These are phyloP conservation scores for Lachnum nothofagi DNA, from an alignment of 2,329 filamentous ascomycete species.

Conservation along the genomic window DNA sequence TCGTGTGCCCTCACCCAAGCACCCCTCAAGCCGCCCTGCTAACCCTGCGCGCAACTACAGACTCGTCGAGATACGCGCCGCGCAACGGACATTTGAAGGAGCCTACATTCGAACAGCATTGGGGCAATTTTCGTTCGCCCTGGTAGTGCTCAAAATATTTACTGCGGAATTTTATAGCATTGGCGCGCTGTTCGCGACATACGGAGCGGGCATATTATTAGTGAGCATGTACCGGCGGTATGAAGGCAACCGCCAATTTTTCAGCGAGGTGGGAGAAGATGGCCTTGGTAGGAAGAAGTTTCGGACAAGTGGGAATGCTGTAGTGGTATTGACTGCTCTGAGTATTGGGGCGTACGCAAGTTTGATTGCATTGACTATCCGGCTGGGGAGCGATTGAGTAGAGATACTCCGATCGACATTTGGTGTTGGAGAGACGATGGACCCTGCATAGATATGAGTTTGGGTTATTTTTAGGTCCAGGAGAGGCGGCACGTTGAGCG, in stretches of 20 bases:
- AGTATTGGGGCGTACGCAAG: slow-evolving; percentile 55
- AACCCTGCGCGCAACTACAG: slow-evolving; percentile 16
- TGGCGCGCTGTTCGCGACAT: slow-evolving; percentile 90
- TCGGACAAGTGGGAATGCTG: slow-evolving; percentile 59
- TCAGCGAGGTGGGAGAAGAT: slow-evolving; percentile 46
- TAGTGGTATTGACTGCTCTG: slow-evolving; percentile 51
- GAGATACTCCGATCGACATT: not conserved
- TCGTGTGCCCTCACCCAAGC: slow-evolving; percentile 13
- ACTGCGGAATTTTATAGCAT: slow-evolving; percentile 94
- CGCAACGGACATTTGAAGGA: slow-evolving; percentile 93
- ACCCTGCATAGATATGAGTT: not conserved
- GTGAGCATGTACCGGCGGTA: slow-evolving; percentile 81
- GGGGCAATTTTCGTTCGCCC: slow-evolving; percentile 88
- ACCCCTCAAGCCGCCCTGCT: slow-evolving; percentile 2
- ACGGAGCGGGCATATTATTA: slow-evolving; percentile 77
- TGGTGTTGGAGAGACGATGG: not conserved
- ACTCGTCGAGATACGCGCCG: slow-evolving; percentile 88
- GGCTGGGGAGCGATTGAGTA: slow-evolving; percentile 14
- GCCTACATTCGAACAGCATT: slow-evolving; percentile 94
- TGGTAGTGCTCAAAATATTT: slow-evolving; percentile 95
- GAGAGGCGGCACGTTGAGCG: not conserved
- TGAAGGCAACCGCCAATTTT: slow-evolving; percentile 92
- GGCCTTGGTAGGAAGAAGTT: slow-evolving; percentile 50
- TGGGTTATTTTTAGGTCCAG: not conserved
- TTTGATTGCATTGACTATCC: slow-evolving; percentile 52